A percentile compares a stretch with the other conserved stretches of the same genome.
Evolutionary conservation across 139 green algal genomes (phyloP).

Genomic region (Volvox reticuliferus): DNA sequence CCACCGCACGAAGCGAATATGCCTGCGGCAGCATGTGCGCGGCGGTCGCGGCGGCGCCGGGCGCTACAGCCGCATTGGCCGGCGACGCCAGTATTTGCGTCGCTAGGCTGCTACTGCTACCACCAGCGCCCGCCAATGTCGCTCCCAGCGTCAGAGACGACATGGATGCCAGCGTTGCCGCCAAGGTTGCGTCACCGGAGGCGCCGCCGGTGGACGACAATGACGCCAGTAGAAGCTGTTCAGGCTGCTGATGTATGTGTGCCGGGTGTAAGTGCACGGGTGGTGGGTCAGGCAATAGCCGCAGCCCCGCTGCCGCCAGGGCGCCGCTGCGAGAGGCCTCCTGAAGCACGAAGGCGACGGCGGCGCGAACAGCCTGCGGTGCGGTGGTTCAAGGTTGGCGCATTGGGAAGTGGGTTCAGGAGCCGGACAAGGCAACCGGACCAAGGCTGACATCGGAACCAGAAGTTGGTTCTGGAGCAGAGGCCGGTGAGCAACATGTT

Average conservation of each 20-base stretch:
- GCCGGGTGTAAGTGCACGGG: conserved; percentile 29
- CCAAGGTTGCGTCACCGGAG: background rate
- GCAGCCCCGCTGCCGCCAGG: conserved; percentile 24
- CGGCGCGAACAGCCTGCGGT: conserved; percentile 2
- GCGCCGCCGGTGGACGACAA: background rate
- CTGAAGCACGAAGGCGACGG: background rate
- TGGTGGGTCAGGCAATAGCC: conserved; percentile 24
- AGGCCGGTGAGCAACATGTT: no score
- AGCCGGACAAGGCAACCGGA: no score
- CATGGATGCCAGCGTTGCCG: background rate
- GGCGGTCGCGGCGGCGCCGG: conserved; percentile 11
- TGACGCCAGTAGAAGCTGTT: conserved; percentile 21
- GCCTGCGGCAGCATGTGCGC: conserved; percentile 33
- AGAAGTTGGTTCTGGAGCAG: no score
- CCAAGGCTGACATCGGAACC: no score
- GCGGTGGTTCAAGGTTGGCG: background rate
- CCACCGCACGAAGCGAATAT: conserved; percentile 6
- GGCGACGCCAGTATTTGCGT: conserved; percentile 38
- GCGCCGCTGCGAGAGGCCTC: background rate
- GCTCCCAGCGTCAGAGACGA: conserved; percentile 24
- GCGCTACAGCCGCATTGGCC: conserved; percentile 13
- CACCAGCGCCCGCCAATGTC: conserved; percentile 16
- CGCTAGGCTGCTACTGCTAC: conserved; percentile 29
- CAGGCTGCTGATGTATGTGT: conserved; percentile 3
- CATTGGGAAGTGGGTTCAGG: no score